Percentiles rank a stretch among this genome's conserved stretches.
These are phyloP conservation scores for Mallotus nudiflorus DNA, from an alignment of 345 rosid genomes.

Conservation along the genomic window DNA sequence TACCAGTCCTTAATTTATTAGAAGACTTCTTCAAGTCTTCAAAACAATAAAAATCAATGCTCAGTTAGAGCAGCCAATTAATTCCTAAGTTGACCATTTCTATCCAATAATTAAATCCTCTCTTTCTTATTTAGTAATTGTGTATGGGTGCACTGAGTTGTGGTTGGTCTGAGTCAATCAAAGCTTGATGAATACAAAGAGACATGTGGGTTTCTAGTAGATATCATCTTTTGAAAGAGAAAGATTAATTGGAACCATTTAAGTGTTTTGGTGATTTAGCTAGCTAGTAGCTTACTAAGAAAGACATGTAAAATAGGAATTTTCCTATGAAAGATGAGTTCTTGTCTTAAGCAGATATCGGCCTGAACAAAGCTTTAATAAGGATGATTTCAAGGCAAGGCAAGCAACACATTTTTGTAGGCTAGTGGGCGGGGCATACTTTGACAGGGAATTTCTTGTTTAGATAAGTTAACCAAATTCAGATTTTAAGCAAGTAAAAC, in stretches of 20 bases:
- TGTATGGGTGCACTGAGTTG: no score
- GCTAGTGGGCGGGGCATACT: not conserved
- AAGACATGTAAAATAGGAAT: not conserved
- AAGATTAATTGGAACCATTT: no score
- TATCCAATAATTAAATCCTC: not conserved
- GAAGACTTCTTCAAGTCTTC: no score
- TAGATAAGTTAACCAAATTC: not conserved
- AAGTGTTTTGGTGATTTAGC: no score
- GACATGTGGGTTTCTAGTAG: no score
- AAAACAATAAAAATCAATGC: no score
- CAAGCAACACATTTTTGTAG: constrained; percentile 13
- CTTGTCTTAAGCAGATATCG: constrained; percentile 23
- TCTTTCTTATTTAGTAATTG: no score
- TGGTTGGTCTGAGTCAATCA: no score
- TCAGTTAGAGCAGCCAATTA: not conserved
- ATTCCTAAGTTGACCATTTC: not conserved
- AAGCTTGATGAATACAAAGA: no score
- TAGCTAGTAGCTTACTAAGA: no score
- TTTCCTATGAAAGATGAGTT: constrained; percentile 4
- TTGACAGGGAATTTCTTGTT: not conserved
- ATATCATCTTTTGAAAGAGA: no score
- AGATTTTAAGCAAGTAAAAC: constrained; percentile 28
- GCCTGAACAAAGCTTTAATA: constrained; percentile 19
- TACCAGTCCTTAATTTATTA: no score
- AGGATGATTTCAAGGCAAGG: constrained; percentile 27